Conservation (phyloP, 257 asterid genomes). For the Solanum medicagineum region DNA sequence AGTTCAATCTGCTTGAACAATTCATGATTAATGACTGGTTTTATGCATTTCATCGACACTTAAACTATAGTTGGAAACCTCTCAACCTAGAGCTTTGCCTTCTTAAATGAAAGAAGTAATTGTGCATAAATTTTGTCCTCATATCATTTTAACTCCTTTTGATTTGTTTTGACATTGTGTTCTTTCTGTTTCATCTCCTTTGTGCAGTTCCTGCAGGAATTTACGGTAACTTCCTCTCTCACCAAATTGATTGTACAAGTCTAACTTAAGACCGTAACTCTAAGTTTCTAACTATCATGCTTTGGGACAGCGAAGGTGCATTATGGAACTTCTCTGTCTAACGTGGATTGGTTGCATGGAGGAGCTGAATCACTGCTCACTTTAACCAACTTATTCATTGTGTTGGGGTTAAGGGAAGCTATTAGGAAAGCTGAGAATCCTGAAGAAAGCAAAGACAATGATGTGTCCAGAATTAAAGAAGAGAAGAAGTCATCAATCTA, state of each 20-base stretch:
- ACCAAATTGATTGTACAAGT: background rate
- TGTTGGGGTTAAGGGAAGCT: constrained; percentile 72
- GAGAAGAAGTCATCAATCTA: constrained; percentile 37
- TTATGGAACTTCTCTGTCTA: constrained; percentile 85
- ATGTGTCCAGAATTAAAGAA: constrained; percentile 21
- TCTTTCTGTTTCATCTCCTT: constrained; percentile 19
- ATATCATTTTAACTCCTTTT: background rate
- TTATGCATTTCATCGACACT: background rate
- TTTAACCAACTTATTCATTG: constrained; percentile 81
- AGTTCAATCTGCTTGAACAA: background rate
- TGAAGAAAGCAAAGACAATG: constrained; percentile 19
- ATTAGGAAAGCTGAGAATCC: constrained; percentile 34
- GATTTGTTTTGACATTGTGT: constrained; percentile 20
- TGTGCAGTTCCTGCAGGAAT: constrained; percentile 88
- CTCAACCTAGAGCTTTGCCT: background rate
- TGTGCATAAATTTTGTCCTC: background rate
- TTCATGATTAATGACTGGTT: background rate
- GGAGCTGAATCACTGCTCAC: constrained; percentile 95
- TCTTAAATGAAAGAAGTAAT: background rate
- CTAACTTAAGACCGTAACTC: background rate
- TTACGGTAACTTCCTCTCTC: constrained; percentile 44
- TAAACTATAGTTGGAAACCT: background rate
- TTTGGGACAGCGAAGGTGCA: constrained; percentile 72
- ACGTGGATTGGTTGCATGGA: constrained; percentile 95
- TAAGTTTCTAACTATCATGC: background rate